Evolutionary conservation across 1,139 yeast genomes (phyloP), one percentile per base, ranked within the genome.

Genomic region (Yamadazyma siamensis): DNA sequence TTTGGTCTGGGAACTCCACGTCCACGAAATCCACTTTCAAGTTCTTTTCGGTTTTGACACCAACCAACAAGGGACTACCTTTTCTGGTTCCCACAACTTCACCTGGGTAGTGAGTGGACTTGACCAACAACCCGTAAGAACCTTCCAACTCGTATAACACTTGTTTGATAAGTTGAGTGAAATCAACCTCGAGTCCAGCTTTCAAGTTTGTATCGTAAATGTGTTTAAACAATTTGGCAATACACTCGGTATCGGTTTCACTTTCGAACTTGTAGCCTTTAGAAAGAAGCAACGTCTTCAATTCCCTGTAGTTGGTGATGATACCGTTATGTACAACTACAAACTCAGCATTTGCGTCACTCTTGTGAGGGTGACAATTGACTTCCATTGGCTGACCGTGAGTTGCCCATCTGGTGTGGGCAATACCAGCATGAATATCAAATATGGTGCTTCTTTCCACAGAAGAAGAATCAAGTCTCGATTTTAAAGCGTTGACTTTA

Each of bases 401-500:
- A 26, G 99, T 94, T 28, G 99, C 98, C 99, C 99, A 94, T 71
- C 99, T 83, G 12, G 99, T 94, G 63, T 94, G 99, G 23, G 98
- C 97, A 58, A 94, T 91, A 56, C 95, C 98, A 38, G 81, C 91
- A 55, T 91, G 98, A 59, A 83, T 79, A 48, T 79, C 82, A 52
- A 87, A 87, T 15, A 77, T 71, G 34, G 75, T 77, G 14, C 69
- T 59, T 47, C 80, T 72, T 53, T 81, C 75, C 36, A 77, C 71
- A 34, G 77, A 61, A 33, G 69, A 67, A 25, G 62, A 58, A 24
- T 70, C 74, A 43, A 89, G 77, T 54, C 77, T 79, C 50, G 83
- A 76, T 53, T 74, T 82, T 56, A 94, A 78, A 33, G 78, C 82
- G 46, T 76, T 75, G 47, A 94, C 99, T 65, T 94, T 94, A 50